Base-by-base conservation (phyloP, 2,329 filamentous ascomycete genomes). In the Trichoderma sp. region DNA sequence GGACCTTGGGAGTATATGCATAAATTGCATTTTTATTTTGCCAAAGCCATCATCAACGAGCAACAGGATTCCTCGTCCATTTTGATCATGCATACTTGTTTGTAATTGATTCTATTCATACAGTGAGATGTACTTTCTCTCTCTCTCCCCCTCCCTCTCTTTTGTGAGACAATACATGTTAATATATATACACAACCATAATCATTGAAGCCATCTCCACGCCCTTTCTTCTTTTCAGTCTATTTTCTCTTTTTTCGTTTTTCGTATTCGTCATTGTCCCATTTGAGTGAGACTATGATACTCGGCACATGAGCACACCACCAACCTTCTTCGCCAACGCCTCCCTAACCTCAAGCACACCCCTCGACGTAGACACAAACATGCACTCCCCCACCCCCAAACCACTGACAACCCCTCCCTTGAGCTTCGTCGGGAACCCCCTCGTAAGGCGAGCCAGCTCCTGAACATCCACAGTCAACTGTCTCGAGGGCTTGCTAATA, bases 311-410 rank as follows among this genome's bases (percentile, higher is more conserved):
- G 72, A 94, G 85, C 81, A 94, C 80, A 0, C 95, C 95, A n/a
- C 95, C 95, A 23, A 94, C 84, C 82, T 90, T 92, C 84, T 89
- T 90, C 80, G 92, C 91, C 71, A 97, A 85, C 72, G 93, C 95
- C 82, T 97, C 94, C 76, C 95, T 86, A 30, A 90, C 86, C 84
- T 98, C 95, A 78, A 97, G 79, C 11, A 97, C 87, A 1, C 95
- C 95, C 74, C 85, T 83, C 77, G 94, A 91, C 20, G 94, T 97
- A 15, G 86, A 89, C 64, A 98, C 78, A 78, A 95, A 95, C 79
- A 98, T 83, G 79, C 90, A 92, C 86, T 98, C 95, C 71, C 95
- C 95, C 15, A 96, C 84, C 73, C 88, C 91, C 75, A 97, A 79
- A 0, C 94, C 93, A 78, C 90, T 88, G 32, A 97, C 87, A 73